Conservation (phyloP, 306 rosid species). For the Gastrolobium bilobum region DNA sequence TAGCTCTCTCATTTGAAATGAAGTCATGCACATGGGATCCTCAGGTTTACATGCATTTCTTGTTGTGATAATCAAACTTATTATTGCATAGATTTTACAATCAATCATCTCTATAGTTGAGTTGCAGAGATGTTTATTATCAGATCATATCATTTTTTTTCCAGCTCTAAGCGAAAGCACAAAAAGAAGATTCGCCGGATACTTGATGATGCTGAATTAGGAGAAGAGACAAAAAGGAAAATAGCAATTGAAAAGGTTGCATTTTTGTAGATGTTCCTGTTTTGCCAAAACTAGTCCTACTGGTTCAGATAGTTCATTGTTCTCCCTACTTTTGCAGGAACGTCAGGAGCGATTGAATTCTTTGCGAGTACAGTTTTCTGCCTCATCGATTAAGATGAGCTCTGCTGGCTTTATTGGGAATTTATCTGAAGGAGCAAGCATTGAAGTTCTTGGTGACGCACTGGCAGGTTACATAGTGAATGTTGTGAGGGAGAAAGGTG, state of each 20-base stretch:
- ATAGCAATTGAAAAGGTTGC: slow-evolving; percentile 95
- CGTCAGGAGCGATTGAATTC: slow-evolving; percentile 96
- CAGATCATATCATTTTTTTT: slow-evolving; percentile 21
- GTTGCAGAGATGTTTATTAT: slow-evolving; percentile 24
- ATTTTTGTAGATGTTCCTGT: slow-evolving; percentile 26
- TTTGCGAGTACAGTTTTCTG: slow-evolving; percentile 82
- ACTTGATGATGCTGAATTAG: slow-evolving; percentile 96
- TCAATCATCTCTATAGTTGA: slow-evolving; percentile 15
- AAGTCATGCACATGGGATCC: slow-evolving; percentile 12
- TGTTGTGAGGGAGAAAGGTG: slow-evolving; percentile 96
- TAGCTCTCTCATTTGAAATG: slow-evolving; percentile 35
- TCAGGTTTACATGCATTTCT: slow-evolving; percentile 6
- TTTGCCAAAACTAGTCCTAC: slow-evolving; percentile 26
- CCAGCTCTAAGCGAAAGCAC: slow-evolving; percentile 78
- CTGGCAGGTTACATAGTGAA: slow-evolving; percentile 86
- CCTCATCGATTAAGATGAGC: slow-evolving; percentile 65
- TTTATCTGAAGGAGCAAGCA: slow-evolving; percentile 78
- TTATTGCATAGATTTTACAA: slow-evolving; percentile 31
- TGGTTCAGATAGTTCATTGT: slow-evolving; percentile 30
- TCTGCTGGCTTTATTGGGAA: slow-evolving; percentile 68
- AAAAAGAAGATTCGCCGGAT: slow-evolving; percentile 93
- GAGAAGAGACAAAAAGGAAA: slow-evolving; percentile 95
- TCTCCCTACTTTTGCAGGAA: slow-evolving; percentile 65
- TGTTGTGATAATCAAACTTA: slow-evolving; percentile 19
- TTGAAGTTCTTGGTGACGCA: slow-evolving; percentile 86